Conservation (phyloP, 805 yeast species). For the Yarrowia osloensis region DNA sequence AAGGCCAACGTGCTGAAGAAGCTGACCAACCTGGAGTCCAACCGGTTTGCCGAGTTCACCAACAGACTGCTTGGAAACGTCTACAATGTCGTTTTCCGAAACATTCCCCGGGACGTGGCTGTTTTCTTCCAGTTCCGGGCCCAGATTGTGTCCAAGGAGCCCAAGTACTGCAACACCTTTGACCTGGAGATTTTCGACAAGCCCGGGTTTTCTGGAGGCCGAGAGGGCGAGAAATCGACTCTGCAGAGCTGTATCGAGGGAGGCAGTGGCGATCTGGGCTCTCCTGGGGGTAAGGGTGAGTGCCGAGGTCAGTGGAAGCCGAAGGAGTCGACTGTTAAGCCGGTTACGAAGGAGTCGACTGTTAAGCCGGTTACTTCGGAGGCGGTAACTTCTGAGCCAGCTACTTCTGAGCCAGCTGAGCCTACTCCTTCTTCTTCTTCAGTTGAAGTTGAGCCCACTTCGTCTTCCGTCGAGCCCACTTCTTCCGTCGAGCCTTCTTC, state of each 20-base stretch:
- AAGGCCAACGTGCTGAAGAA: background rate
- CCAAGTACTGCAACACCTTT: constrained; percentile 2
- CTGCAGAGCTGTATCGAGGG: background rate
- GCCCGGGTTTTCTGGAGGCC: background rate
- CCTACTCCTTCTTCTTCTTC: background rate
- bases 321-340: too few relatives aligned
- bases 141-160: background rate
- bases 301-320: background rate
- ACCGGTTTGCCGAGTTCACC: background rate
- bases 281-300: background rate
- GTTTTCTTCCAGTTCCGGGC: background rate
- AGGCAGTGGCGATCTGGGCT: background rate
- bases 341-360: too few relatives aligned
- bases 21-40: background rate
- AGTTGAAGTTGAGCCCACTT: background rate
- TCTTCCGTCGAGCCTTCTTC: background rate
- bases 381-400: too few relatives aligned
- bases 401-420: too few relatives aligned
- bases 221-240: background rate
- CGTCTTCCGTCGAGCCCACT: background rate
- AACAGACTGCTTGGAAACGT: background rate
- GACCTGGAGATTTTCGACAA: background rate
- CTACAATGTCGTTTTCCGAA: background rate
- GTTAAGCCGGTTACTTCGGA: too few relatives aligned
- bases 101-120: background rate